Evolutionary conservation across 805 yeast genomes (phyloP), one percentile per base, ranked within the genome.

Genomic region (Yarrowia bubula): DNA sequence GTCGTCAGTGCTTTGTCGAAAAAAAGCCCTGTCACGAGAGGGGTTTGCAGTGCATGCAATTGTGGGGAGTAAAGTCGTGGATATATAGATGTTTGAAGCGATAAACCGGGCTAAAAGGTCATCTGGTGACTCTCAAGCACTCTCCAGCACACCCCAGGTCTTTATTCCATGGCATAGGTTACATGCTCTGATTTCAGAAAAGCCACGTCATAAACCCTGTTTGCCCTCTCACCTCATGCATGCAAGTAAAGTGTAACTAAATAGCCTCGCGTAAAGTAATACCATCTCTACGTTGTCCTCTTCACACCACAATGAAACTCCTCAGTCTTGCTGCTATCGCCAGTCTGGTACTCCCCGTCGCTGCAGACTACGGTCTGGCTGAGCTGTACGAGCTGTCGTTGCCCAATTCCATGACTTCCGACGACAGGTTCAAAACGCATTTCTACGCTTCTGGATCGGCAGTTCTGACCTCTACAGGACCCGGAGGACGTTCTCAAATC

Each of bases 391-490:
- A 55, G 35, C 44, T 55, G 14, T 55, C 61, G 7, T 17, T 55
- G 15, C 38, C 46, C 31, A 41, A 55, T 31, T 41, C 47, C 31
- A n/a, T 55, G 38, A 10, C 46, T 7, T 31, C 35, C 1, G 61
- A 55, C 15, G 61, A 55, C 37, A 4, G 61, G 13, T 55, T 55
- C 47, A 55, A 39, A 18, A 31, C 61, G 8, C 38, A 55, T 39
- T 55, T 55, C 47, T 18, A 18, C 39, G 61, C 61, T 15, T 55
- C 61, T 10, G 61, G 61, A 31, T 55, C 61, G 3, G 61, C 61
- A 2, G 61, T 55, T 31, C 47, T 55, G 31, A 55, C 61, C 1
- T 31, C 13, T 22, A 9, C 38, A 3, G 61, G 61, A 3, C 61
- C 61, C 5, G 61, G 61, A 31, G 61, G 47, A 5, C 46, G 61